Conservation (phyloP, 441 rosid genomes). For the Aquilaria agallochum region DNA sequence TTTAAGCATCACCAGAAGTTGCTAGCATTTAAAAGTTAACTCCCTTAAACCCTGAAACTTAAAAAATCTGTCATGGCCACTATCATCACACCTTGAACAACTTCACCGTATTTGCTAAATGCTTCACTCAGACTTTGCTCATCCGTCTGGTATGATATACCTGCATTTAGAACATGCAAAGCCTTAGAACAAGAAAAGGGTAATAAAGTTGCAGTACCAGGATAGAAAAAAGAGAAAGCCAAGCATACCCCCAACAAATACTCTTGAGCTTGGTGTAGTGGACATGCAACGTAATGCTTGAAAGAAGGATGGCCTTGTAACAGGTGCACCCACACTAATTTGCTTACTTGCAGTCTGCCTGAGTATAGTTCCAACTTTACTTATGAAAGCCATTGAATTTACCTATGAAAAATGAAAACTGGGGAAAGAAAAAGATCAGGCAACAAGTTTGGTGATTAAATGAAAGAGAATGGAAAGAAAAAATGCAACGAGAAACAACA, state of each 20-base stretch:
- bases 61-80: neutral
- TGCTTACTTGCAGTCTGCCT: slow-evolving; percentile 60
- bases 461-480: neutral
- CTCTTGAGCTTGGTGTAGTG: slow-evolving; percentile 63
- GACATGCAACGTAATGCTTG: slow-evolving; percentile 82
- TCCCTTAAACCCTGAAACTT: neutral
- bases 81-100: slow-evolving; percentile 53
- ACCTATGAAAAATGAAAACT: slow-evolving; percentile 14
- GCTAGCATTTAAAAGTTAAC: neutral
- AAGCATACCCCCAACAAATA: slow-evolving; percentile 77
- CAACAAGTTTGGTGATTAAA: neutral
- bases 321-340: slow-evolving; percentile 36
- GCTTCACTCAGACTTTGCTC: slow-evolving; percentile 60
- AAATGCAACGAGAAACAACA: too few species aligned
- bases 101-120: slow-evolving; percentile 79
- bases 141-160: slow-evolving; percentile 70
- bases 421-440: neutral
- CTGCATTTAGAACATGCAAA: slow-evolving; percentile 30
- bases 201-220: neutral
- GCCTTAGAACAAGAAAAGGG: slow-evolving; percentile 4
- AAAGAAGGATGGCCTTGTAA: slow-evolving; percentile 57
- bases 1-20: neutral
- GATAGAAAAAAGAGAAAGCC: slow-evolving; percentile 1
- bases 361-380: slow-evolving; percentile 69
- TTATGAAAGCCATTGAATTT: slow-evolving; percentile 68